Conservation (phyloP, 2,329 filamentous ascomycete genomes). For the Ceratocystis harringtonii region DNA sequence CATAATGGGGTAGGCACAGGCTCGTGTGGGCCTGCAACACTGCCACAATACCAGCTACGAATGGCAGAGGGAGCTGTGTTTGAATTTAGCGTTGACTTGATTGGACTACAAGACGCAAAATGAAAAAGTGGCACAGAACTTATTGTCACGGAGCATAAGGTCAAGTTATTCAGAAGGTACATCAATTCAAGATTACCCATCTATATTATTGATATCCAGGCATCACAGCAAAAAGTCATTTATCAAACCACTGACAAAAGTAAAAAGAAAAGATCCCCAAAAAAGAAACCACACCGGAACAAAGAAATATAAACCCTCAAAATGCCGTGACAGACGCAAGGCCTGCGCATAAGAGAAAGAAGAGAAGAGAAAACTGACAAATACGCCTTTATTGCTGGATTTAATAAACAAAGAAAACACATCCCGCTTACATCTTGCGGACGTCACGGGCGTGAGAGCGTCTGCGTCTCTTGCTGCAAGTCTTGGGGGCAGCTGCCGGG, state of each 20-base stretch:
- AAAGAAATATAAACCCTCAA: not conserved
- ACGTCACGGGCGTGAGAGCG: conserved; percentile 11
- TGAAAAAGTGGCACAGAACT: not conserved
- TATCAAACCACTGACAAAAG: not conserved
- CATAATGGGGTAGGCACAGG: conserved; percentile 50
- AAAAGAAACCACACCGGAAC: not conserved
- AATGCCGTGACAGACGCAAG: not conserved
- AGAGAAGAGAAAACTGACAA: conserved; percentile 1
- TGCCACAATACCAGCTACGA: conserved; percentile 33
- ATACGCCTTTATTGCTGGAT: not conserved
- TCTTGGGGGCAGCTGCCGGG: not conserved
- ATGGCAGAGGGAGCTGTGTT: conserved; percentile 29
- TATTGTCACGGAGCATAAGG: not conserved
- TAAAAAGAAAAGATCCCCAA: not conserved
- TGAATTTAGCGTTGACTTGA: conserved; percentile 20
- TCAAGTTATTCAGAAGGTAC: not conserved
- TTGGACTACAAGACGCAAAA: not conserved
- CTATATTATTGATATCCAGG: not conserved
- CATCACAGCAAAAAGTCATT: not conserved
- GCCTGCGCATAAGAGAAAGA: not conserved
- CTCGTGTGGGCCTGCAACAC: conserved; percentile 43
- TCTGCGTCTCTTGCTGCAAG: conserved; percentile 5
- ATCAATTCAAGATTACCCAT: not conserved
- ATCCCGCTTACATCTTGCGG: not conserved
- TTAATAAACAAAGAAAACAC: not conserved